Evolutionary conservation across 1,284 basidiomycete species (phyloP).

Genomic region (Mycena sp.): DNA sequence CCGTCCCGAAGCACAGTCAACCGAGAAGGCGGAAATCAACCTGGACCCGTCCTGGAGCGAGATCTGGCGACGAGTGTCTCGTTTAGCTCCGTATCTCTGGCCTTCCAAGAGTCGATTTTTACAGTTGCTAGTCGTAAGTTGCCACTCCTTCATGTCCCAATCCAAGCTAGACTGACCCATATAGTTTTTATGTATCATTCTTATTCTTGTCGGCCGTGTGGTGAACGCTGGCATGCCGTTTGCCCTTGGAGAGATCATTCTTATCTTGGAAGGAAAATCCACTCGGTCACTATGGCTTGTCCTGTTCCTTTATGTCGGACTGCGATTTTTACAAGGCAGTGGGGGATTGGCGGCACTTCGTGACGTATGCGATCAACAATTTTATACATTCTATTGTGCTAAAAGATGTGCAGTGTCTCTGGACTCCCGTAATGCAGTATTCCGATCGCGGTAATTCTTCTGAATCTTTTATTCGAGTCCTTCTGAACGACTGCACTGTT

Average conservation of each 20-base stretch:
- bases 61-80: conserved; percentile 66
- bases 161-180: conserved; percentile 27
- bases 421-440: conserved; percentile 90
- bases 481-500: conserved; percentile 21
- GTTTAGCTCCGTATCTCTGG: conserved; percentile 86
- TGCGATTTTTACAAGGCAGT: conserved; percentile 76
- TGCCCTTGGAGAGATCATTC: conserved; percentile 77
- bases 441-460: conserved; percentile 69
- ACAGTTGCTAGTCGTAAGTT: conserved; percentile 77
- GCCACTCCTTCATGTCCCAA: conserved; percentile 12
- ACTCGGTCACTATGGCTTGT: conserved; percentile 68
- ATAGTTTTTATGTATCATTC: conserved; percentile 71
- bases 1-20: conserved; percentile 55
- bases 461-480: conserved; percentile 6
- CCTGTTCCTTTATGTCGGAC: conserved; percentile 68
- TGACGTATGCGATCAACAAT: conserved; percentile 58
- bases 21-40: conserved; percentile 57
- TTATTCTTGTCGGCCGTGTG: conserved; percentile 80
- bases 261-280: conserved; percentile 62
- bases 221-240: conserved; percentile 83
- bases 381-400: conserved; percentile 10
- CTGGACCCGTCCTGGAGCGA: conserved; percentile 77
- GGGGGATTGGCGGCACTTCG: conserved; percentile 79
- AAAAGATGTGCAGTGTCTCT: conserved; percentile 61
- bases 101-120: conserved; percentile 73